Evolutionary conservation across 176 grass and related monocot species (phyloP).

Genomic region (Oryza australiensis): DNA sequence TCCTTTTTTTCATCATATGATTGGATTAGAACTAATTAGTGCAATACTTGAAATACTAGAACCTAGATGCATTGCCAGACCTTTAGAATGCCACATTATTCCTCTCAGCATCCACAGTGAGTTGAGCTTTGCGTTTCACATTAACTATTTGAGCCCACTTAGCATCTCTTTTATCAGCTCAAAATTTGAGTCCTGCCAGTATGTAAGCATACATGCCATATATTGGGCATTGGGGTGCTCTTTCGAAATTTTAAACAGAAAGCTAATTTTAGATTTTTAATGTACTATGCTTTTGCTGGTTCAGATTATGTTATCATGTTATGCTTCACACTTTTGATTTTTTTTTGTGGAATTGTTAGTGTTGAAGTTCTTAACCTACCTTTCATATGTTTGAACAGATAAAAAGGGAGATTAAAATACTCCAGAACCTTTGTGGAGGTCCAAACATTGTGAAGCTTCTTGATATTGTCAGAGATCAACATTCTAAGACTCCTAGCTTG

Average conservation of each 20-base stretch:
- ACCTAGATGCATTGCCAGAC: not conserved
- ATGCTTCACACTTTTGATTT: not conserved
- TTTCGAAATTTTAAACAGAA: not conserved
- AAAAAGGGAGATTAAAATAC: conserved; percentile 99
- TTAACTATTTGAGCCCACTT: not conserved
- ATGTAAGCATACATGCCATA: not conserved
- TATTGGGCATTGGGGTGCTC: not conserved
- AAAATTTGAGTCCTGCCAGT: not conserved
- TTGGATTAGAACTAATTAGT: not conserved
- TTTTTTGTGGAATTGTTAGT: not conserved
- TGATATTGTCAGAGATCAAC: conserved; percentile 94
- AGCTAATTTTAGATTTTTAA: not conserved
- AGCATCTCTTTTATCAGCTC: not conserved
- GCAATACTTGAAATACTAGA: not conserved
- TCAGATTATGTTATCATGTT: not conserved
- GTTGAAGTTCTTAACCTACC: conserved; percentile 7
- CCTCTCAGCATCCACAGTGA: not conserved
- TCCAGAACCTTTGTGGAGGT: conserved; percentile 96
- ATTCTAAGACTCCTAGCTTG: conserved; percentile 94
- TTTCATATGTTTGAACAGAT: conserved; percentile 63
- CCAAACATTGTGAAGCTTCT: conserved; percentile 90
- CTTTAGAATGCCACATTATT: not conserved
- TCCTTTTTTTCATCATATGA: not conserved
- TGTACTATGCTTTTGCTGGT: not conserved
- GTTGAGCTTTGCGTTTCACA: not conserved